These are phyloP conservation scores for Neospora caninum DNA, from an alignment of 169 alveolate species.

Conservation along the genomic window DNA sequence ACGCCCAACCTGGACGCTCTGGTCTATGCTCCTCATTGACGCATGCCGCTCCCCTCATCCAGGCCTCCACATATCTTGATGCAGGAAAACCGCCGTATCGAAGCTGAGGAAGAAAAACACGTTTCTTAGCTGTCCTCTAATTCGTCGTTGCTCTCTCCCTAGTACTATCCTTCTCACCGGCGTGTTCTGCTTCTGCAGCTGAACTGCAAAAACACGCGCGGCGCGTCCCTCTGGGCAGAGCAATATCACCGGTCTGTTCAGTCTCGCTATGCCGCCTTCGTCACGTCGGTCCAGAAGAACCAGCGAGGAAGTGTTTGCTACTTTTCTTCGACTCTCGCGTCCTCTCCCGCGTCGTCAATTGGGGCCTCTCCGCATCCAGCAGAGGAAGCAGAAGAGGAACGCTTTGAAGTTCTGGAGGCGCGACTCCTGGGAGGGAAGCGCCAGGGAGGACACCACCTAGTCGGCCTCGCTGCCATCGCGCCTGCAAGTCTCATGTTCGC, in stretches of 20 bases:
- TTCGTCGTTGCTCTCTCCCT: background rate
- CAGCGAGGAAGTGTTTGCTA: background rate
- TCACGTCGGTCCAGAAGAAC: background rate
- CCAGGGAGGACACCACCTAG: background rate
- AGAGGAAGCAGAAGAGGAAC: background rate
- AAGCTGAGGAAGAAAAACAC: too few species aligned
- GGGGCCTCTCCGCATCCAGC: background rate
- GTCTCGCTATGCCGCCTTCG: background rate
- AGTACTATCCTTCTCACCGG: background rate
- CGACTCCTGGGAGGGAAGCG: background rate
- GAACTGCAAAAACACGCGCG: slow-evolving; percentile 4
- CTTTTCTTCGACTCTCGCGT: background rate
- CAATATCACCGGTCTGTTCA: background rate
- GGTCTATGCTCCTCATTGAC: too few species aligned
- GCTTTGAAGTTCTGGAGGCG: background rate
- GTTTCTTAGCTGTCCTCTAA: background rate
- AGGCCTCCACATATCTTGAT: too few species aligned
- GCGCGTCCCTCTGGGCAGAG: background rate
- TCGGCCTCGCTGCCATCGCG: background rate
- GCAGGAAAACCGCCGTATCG: too few species aligned
- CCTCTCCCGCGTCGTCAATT: background rate
- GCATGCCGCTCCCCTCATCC: too few species aligned
- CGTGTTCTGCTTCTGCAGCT: background rate
- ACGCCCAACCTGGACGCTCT: too few species aligned
- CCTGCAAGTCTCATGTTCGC: background rate